phyloP scores from a whole-genome alignment of 768 basidiomycete genomes.

The Dentipellis fragilis region DNA sequence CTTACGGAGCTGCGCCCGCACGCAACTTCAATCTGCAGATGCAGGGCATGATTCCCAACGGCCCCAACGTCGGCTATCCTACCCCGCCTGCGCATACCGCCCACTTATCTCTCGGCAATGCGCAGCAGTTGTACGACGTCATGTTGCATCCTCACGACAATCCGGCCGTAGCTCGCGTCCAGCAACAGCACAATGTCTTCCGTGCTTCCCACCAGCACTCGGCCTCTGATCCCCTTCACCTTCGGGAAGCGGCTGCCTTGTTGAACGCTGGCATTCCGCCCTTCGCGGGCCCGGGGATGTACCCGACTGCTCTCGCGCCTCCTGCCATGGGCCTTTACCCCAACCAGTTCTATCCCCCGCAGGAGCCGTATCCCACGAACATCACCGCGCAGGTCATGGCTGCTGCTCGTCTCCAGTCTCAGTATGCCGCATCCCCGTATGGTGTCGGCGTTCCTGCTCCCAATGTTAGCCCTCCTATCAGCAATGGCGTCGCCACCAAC shows the following conservation, averaged over 20 bases:
- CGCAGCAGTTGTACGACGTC: constrained; percentile 76
- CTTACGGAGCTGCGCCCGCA: constrained; percentile 49
- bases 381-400: constrained; percentile 48
- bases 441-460: constrained; percentile 16
- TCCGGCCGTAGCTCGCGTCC: constrained; percentile 63
- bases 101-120: constrained; percentile 61
- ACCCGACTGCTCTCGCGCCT: constrained; percentile 35
- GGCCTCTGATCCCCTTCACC: constrained; percentile 68
- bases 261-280: constrained; percentile 47
- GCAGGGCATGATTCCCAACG: constrained; percentile 35
- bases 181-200: constrained; percentile 70
- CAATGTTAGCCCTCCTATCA: constrained; percentile 5
- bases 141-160: constrained; percentile 42
- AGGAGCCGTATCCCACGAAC: constrained; percentile 47
- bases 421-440: constrained; percentile 41
- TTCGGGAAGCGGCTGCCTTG: constrained; percentile 63
- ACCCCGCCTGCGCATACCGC: constrained; percentile 44
- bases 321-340: constrained; percentile 50
- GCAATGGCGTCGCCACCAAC: constrained; percentile 2
- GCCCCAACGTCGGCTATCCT: constrained; percentile 34
- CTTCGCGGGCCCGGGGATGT: constrained; percentile 46
- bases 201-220: constrained; percentile 74
- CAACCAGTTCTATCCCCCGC: constrained; percentile 58
- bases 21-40: constrained; percentile 47
- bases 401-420: constrained; percentile 44